phyloP scores from a whole-genome alignment of 192 early-diverging fungal genomes.

The Coemansia reversa region DNA sequence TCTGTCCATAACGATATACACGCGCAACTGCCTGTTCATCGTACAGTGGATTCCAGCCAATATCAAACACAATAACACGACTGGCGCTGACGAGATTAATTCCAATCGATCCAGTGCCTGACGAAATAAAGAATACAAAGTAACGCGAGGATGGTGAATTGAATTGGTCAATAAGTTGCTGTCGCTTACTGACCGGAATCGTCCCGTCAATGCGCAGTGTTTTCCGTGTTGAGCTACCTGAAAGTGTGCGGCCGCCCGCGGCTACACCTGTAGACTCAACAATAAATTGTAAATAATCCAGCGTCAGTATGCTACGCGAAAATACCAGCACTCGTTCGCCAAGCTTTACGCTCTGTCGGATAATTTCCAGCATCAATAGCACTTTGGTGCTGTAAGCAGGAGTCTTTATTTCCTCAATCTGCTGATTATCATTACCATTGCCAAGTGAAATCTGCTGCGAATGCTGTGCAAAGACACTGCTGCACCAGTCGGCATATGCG shows the following conservation, averaged over 20 bases:
- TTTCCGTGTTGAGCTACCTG: background rate
- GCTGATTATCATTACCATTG: background rate
- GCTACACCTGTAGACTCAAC: slow-evolving; percentile 19
- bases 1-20: slow-evolving; percentile 71
- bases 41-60: slow-evolving; percentile 78
- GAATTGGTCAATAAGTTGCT: slow-evolving; percentile 64
- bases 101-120: slow-evolving; percentile 58
- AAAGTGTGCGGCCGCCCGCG: background rate
- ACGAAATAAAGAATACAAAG: slow-evolving; percentile 62
- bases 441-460: background rate
- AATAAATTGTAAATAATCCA: slow-evolving; percentile 50
- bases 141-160: slow-evolving; percentile 39
- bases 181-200: slow-evolving; percentile 50
- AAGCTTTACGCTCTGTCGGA: slow-evolving; percentile 41
- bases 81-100: slow-evolving; percentile 71
- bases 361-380: slow-evolving; percentile 59
- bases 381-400: slow-evolving; percentile 55
- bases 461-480: slow-evolving; percentile 6
- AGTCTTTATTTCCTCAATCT: slow-evolving; percentile 9
- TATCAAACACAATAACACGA: slow-evolving; percentile 70
- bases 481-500: slow-evolving; percentile 9
- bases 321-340: slow-evolving; percentile 75
- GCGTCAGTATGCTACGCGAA: slow-evolving; percentile 65
- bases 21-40: slow-evolving; percentile 76
- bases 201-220: slow-evolving; percentile 60